A percentile compares a stretch with the other conserved stretches of the same genome.
These are phyloP conservation scores for Geranomyces variabilis DNA, from an alignment of 192 early-diverging fungal genomes.

Conservation along the genomic window DNA sequence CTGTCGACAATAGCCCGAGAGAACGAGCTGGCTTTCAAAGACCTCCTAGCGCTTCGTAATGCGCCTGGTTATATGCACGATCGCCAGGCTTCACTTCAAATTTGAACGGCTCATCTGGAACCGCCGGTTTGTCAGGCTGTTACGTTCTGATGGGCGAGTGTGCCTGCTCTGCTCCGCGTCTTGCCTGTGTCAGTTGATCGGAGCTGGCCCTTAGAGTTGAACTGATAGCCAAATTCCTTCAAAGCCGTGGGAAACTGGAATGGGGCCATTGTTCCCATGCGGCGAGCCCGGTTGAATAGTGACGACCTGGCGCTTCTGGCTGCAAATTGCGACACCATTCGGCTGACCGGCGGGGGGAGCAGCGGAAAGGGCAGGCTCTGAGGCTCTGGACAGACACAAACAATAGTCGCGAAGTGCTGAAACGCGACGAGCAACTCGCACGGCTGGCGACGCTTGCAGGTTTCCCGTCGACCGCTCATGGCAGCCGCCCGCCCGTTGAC, in stretches of 20 bases:
- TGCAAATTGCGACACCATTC: too few relatives aligned
- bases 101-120: conserved; percentile 21
- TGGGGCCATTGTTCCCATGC: not conserved
- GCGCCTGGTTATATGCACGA: conserved; percentile 16
- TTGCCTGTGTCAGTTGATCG: conserved; percentile 10
- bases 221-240: conserved; percentile 21
- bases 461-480: too few relatives aligned
- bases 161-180: not conserved
- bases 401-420: too few relatives aligned
- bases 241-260: conserved; percentile 1
- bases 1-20: not conserved
- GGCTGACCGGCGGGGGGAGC: too few relatives aligned
- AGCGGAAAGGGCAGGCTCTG: too few relatives aligned
- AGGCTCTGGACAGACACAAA: too few relatives aligned
- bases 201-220: conserved; percentile 21
- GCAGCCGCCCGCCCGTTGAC: too few relatives aligned
- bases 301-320: too few relatives aligned
- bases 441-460: too few relatives aligned
- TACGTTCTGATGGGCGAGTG: not conserved
- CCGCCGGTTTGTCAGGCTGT: not conserved
- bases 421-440: too few relatives aligned
- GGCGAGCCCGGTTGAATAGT: too few relatives aligned
- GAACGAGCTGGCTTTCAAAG: not conserved
- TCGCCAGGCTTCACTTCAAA: conserved; percentile 18
- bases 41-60: conserved; percentile 31